Base-by-base conservation (phyloP, 1,284 basidiomycete genomes). In the Athelia psychrophila region DNA sequence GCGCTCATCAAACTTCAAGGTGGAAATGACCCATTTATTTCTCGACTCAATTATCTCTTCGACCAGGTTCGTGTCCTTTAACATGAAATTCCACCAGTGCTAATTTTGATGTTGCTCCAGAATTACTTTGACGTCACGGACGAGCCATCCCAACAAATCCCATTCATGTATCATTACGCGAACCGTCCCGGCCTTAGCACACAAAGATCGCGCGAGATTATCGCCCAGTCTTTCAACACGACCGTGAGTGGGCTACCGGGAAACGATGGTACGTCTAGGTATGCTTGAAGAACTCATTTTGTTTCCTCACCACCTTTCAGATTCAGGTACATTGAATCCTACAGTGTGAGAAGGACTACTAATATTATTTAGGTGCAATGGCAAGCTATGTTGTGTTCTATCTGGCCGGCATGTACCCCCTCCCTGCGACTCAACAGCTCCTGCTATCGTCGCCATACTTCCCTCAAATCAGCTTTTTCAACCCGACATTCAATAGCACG, bases 91-190 rank as follows among this genome's bases (percentile, higher is more conserved):
- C 18, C 12, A 10, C 33, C 32, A 12, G n/a, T 6, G n/a, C 38
- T 42, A 16, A 42, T 8, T 12, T 24, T 27, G 25, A 30, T 5
- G 4, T 6, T 10, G 6, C 2, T 24, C 36, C 52, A 83, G 74
- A 64, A 66, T 36, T 80, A 80, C 60, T 81, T 81, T 56, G 78
- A 80, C 52, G 66, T 71, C 3, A 81, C 80, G 16, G 74, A 85
- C 58, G 83, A 85, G 58, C 83, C 83, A 1, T 83, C 81, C 3
- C 77, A 81, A 54, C 78, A 82, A 54, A 83, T 82, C 56, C 80
- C 81, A 0, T 82, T 77, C 66, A 83, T 84, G 81, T 84, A 83
- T 60, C 82, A 84, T 63, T 84, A 84, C 59, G 82, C 77, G 2
- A 76, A 81, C 58, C 63, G 67, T 3, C 82, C 82, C 0, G 82